Evolutionary conservation across 441 rosid species (phyloP).

Genomic region (Pelargonium myrrhifolium): DNA sequence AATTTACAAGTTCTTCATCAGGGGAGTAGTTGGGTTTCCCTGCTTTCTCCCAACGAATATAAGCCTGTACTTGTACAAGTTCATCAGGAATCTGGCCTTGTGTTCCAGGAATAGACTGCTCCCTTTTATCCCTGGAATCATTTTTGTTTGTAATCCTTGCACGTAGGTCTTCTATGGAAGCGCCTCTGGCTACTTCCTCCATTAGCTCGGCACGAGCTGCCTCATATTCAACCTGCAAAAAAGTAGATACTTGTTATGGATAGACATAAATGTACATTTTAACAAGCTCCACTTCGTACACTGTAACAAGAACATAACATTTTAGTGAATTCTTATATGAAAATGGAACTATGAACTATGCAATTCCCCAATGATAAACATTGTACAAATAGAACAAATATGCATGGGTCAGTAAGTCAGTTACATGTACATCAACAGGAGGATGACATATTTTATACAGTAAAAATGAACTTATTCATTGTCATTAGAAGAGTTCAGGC

Average conservation of each 20-base stretch:
- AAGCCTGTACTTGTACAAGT: constrained; percentile 54
- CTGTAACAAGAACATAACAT: neutral
- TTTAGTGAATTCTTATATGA: neutral
- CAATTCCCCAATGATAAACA: neutral
- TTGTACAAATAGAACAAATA: neutral
- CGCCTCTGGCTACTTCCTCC: constrained; percentile 75
- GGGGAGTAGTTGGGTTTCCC: constrained; percentile 62
- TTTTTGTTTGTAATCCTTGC: constrained; percentile 48
- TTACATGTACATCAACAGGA: neutral
- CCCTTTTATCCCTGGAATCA: constrained; percentile 34
- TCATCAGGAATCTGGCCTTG: constrained; percentile 45
- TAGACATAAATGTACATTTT: no score
- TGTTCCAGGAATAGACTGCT: constrained; percentile 26
- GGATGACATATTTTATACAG: neutral
- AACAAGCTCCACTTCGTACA: neutral
- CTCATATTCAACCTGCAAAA: constrained; percentile 74
- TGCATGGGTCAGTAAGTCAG: neutral
- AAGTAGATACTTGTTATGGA: constrained; percentile 13
- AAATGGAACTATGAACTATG: neutral
- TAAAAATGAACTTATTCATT: neutral
- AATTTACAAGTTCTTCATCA: constrained; percentile 50
- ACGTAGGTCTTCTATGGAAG: constrained; percentile 64
- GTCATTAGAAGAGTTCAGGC: neutral
- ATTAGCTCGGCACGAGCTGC: constrained; percentile 81
- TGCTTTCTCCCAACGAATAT: constrained; percentile 69